Conservation (phyloP, 2,329 filamentous ascomycete genomes). For the Epichloe glyceriae region DNA sequence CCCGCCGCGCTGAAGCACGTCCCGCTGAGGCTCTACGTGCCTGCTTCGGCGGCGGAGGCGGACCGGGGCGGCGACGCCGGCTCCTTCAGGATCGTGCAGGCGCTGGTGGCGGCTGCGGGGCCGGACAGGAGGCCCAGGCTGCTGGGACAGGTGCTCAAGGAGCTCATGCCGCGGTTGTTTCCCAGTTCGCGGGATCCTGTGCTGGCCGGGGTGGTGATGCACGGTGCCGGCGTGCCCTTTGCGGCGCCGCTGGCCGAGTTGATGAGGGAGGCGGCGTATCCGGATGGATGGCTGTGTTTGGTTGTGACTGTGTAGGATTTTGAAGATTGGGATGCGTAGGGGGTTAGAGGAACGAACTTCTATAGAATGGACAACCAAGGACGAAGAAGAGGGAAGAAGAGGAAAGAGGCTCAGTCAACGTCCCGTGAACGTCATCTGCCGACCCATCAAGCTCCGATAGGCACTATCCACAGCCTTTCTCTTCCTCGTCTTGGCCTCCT, state of each 20-base stretch:
- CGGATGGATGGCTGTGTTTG: conserved; percentile 83
- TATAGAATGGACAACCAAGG: too few relatives aligned
- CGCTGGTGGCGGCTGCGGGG: conserved; percentile 45
- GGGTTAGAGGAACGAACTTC: too few relatives aligned
- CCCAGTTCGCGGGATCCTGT: conserved; percentile 75
- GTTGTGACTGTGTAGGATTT: conserved; percentile 56
- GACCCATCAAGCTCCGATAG: conserved; percentile 62
- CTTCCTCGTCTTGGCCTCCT: conserved; percentile 46
- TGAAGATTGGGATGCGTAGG: conserved; percentile 4
- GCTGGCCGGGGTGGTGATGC: conserved; percentile 70
- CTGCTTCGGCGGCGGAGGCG: conserved; percentile 15
- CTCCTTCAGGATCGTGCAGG: conserved; percentile 62
- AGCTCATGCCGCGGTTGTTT: conserved; percentile 67
- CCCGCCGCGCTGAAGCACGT: conserved; percentile 66
- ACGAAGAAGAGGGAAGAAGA: too few relatives aligned
- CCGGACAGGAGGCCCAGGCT: conserved; percentile 29
- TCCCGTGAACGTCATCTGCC: conserved; percentile 50
- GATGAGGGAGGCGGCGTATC: conserved; percentile 70
- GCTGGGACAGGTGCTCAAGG: conserved; percentile 65
- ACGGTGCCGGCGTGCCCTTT: conserved; percentile 76
- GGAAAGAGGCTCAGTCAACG: not conserved
- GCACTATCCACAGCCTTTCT: conserved; percentile 68
- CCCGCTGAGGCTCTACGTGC: conserved; percentile 81
- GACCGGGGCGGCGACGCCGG: conserved; percentile 22
- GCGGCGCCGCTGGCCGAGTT: conserved; percentile 68